Evolutionary conservation across 1,139 yeast species (phyloP).

Genomic region (Saccharomyces hybrid): DNA sequence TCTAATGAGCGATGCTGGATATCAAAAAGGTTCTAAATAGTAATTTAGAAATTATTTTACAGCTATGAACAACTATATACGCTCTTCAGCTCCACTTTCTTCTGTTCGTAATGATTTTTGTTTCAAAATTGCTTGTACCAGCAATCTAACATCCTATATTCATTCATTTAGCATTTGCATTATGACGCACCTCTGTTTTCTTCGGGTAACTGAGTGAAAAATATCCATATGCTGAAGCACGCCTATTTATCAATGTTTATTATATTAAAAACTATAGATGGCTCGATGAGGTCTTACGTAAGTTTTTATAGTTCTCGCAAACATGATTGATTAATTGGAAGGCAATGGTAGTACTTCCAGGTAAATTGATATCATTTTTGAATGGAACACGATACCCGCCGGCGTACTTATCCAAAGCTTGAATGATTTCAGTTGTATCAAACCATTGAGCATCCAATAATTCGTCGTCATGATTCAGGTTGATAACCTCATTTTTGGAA

Average conservation of each 20-base stretch:
- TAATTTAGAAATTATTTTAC: neutral
- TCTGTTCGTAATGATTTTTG: neutral
- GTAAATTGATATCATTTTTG: slow-evolving; percentile 35
- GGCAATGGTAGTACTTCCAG: slow-evolving; percentile 47
- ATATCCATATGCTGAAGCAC: neutral
- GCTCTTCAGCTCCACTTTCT: neutral
- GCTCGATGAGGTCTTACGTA: neutral
- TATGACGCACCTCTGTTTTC: neutral
- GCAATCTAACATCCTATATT: neutral
- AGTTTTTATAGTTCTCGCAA: slow-evolving; percentile 20
- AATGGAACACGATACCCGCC: slow-evolving; percentile 18
- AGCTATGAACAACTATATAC: neutral
- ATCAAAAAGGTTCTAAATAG: neutral
- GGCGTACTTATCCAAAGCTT: slow-evolving; percentile 35
- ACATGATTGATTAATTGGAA: slow-evolving; percentile 33
- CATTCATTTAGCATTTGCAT: neutral
- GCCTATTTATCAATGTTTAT: neutral
- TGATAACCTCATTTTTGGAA: slow-evolving; percentile 51
- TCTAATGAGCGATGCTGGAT: neutral
- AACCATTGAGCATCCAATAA: slow-evolving; percentile 83
- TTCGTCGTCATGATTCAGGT: slow-evolving; percentile 78
- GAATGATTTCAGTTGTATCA: slow-evolving; percentile 43
- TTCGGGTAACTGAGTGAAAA: neutral
- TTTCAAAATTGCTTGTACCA: neutral
- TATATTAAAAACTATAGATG: neutral